Base-by-base conservation (phyloP, 2,329 filamentous ascomycete species). In the Nothopassalora personata region DNA sequence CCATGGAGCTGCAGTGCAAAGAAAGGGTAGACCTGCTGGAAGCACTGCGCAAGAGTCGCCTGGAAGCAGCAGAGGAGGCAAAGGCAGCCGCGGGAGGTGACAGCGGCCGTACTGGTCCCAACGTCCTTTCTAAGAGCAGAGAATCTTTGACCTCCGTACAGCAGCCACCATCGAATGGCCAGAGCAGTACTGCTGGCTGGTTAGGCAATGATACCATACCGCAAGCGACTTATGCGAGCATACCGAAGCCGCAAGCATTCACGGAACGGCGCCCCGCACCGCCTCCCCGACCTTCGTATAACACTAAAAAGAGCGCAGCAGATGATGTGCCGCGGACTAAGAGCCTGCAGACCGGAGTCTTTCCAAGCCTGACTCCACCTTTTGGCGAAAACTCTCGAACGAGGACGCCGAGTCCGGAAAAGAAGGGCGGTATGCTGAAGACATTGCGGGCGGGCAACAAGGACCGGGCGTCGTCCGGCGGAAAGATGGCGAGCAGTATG, bases 1-100 rank as follows among this genome's bases (percentile, higher is more conserved):
- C 91, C 68, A 83, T 97, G 70, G 91, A 97, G 72, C 73, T 92
- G 63, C 93, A 97, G 75, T 97, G 92, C 75, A 93, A 94, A 73
- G 93, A 97, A 75, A 84, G 92, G 52, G 90, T 97, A 53, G 91
- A 96, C 71, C 79, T 97, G 34, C 81, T 97, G 6, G 88, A 94
- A 71, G 88, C 92, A 6, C 77, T 97, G 58, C 84, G 86, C 61
- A 79, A 88, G 64, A 88, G 84, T 67, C 77, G 83, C 33, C 76
- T 81, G 61, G 83, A 86, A 50, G 77, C 77, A 8, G 75, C 75
- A 67, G 69, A 78, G 62, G 73, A 75, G 31, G 68, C 70, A 8
- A 69, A 69, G 59, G 62, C 57, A 47, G 62, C 59, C 27, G 55
- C 45, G 28, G 48, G 51, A 15, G 59, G 55, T 53, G 54, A 60